Conservation (phyloP, 805 yeast genomes). For the Wickerhamiella azyma region DNA sequence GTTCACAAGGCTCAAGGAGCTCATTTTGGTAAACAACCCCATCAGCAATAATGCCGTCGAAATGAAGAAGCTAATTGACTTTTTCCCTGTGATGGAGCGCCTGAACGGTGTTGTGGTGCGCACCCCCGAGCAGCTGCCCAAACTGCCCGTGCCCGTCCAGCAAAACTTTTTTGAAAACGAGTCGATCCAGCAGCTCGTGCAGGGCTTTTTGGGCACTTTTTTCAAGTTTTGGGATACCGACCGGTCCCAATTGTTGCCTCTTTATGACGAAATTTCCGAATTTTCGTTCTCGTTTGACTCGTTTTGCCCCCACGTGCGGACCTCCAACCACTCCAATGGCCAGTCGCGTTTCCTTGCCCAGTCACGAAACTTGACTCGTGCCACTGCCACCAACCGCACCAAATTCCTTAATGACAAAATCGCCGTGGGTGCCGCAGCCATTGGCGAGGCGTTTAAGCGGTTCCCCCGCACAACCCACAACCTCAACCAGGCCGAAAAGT, state of each 20-base stretch:
- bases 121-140: conserved; percentile 46
- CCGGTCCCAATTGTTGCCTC: conserved; percentile 49
- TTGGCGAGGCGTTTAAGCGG: conserved; percentile 44
- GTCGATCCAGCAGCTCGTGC: conserved; percentile 53
- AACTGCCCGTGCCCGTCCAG: conserved; percentile 29
- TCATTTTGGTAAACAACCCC: conserved; percentile 71
- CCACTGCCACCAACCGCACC: conserved; percentile 37
- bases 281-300: conserved; percentile 72
- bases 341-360: not conserved
- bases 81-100: conserved; percentile 69
- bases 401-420: conserved; percentile 26
- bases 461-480: conserved; percentile 73
- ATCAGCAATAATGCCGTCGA: conserved; percentile 36
- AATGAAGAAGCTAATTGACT: conserved; percentile 40
- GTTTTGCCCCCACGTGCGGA: conserved; percentile 40
- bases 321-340: not conserved
- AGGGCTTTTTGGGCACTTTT: conserved; percentile 66
- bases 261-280: conserved; percentile 73
- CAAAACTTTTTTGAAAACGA: conserved; percentile 72
- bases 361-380: conserved; percentile 44
- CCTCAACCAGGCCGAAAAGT: conserved; percentile 48
- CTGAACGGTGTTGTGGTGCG: conserved; percentile 69
- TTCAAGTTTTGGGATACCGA: conserved; percentile 71
- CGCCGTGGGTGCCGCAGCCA: conserved; percentile 54
- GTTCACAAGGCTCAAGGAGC: conserved; percentile 57